phyloP scores from a whole-genome alignment of 139 green algal genomes.

The Coccomyxa sp. region DNA sequence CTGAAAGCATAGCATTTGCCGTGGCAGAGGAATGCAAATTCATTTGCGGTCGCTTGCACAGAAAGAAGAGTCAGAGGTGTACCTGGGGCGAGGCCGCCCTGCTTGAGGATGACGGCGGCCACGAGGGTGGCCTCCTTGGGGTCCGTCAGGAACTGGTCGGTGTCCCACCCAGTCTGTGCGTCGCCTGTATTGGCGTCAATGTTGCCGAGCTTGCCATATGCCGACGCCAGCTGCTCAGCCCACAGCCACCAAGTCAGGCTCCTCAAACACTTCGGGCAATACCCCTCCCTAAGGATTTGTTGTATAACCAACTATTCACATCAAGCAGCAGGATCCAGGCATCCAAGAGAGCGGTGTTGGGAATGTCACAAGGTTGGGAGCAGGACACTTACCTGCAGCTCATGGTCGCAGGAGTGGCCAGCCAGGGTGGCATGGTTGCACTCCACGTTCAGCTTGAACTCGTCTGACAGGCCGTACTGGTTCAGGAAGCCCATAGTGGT shows the following conservation, averaged over 20 bases:
- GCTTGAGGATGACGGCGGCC: slow-evolving; percentile 34
- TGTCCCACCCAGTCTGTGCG: slow-evolving; percentile 63
- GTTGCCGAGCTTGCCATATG: slow-evolving; percentile 53
- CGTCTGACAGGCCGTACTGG: slow-evolving; percentile 41
- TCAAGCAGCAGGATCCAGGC: too few relatives aligned
- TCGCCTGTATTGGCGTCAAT: slow-evolving; percentile 73
- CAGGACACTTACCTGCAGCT: slow-evolving; percentile 6
- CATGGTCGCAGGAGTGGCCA: slow-evolving; percentile 39
- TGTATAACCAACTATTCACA: too few relatives aligned
- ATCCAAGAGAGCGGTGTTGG: too few relatives aligned
- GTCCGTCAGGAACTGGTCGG: slow-evolving; percentile 73
- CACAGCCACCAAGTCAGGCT: not conserved
- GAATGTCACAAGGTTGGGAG: too few relatives aligned
- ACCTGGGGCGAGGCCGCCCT: slow-evolving; percentile 51
- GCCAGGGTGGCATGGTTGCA: slow-evolving; percentile 80
- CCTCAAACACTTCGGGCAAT: too few relatives aligned
- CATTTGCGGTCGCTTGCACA: not conserved
- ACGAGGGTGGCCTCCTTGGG: slow-evolving; percentile 42
- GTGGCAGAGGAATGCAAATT: too few relatives aligned
- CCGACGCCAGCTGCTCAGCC: slow-evolving; percentile 35
- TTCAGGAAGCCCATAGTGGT: slow-evolving; percentile 60
- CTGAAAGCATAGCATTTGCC: too few relatives aligned
- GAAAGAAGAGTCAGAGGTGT: too few relatives aligned
- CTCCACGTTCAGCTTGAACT: slow-evolving; percentile 78
- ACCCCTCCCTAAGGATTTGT: too few relatives aligned